Evolutionary conservation across 2,329 filamentous ascomycete genomes (phyloP).

Genomic region (Acarospora socialis): DNA sequence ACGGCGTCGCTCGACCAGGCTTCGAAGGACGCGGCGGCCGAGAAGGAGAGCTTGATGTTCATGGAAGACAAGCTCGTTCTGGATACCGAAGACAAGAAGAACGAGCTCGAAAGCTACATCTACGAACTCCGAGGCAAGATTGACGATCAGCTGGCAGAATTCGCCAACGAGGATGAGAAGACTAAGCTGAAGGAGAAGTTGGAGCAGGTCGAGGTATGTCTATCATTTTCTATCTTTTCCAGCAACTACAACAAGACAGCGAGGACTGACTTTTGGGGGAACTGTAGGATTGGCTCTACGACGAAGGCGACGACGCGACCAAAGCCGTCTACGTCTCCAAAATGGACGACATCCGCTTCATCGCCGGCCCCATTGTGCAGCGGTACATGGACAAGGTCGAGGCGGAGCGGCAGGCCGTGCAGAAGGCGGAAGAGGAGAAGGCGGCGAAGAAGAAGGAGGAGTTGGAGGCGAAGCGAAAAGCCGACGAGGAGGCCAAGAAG

Average conservation of each 20-base stretch:
- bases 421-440: conserved; percentile 50
- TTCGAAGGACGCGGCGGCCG: conserved; percentile 51
- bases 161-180: conserved; percentile 88
- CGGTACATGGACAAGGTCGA: conserved; percentile 92
- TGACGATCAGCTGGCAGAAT: conserved; percentile 78
- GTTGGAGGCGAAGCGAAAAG: conserved; percentile 61
- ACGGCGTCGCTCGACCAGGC: conserved; percentile 64
- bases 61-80: conserved; percentile 98
- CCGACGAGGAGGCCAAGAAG: conserved; percentile 53
- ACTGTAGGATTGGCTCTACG: conserved; percentile 98
- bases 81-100: conserved; percentile 99
- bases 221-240: not conserved
- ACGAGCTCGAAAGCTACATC: conserved; percentile 94
- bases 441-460: conserved; percentile 48
- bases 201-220: conserved; percentile 67
- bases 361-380: conserved; percentile 83
- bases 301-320: conserved; percentile 85
- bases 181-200: conserved; percentile 71
- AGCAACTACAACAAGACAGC: conserved; percentile 14
- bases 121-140: conserved; percentile 95
- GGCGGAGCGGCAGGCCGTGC: conserved; percentile 62
- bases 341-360: conserved; percentile 84
- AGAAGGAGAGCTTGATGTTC: conserved; percentile 81
- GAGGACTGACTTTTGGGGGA: no score
- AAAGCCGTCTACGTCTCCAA: conserved; percentile 92